Conservation (phyloP, 306 rosid genomes). For the Glycine tomentella region DNA sequence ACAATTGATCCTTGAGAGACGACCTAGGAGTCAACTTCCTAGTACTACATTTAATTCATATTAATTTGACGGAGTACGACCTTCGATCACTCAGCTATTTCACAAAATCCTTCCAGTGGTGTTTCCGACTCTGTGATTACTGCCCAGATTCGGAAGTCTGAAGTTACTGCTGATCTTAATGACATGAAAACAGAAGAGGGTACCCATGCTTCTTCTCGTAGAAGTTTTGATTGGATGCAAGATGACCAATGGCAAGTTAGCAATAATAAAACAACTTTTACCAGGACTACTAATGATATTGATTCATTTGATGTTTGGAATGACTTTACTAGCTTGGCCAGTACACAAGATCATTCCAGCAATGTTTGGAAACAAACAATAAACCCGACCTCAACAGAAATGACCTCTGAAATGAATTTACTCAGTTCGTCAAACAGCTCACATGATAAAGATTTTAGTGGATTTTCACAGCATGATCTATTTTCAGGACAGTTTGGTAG, state of each 20-base stretch:
- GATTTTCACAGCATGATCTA: slow-evolving; percentile 53
- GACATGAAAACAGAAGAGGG: slow-evolving; percentile 48
- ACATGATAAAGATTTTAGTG: slow-evolving; percentile 58
- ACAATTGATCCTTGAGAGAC: too few species aligned
- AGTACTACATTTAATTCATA: too few species aligned
- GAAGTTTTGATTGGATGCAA: slow-evolving; percentile 61
- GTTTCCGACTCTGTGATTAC: slow-evolving; percentile 52
- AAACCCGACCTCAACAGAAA: slow-evolving; percentile 49
- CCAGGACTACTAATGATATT: slow-evolving; percentile 44
- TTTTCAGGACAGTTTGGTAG: slow-evolving; percentile 58
- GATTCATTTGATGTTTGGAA: slow-evolving; percentile 71
- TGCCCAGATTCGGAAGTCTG: slow-evolving; percentile 54
- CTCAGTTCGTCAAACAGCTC: slow-evolving; percentile 53
- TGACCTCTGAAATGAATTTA: slow-evolving; percentile 54
- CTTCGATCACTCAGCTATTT: slow-evolving; percentile 54
- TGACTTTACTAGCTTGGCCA: slow-evolving; percentile 61
- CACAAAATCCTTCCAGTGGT: slow-evolving; percentile 52
- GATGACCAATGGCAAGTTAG: slow-evolving; percentile 58
- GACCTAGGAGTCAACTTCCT: too few species aligned
- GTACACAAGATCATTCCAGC: slow-evolving; percentile 51
- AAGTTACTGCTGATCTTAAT: slow-evolving; percentile 47
- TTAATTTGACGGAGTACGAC: too few species aligned
- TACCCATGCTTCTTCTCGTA: slow-evolving; percentile 43
- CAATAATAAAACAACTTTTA: slow-evolving; percentile 50
- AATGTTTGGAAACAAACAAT: slow-evolving; percentile 54